These are phyloP conservation scores for Glarea lozoyensis DNA, from an alignment of 495 filamentous ascomycete genomes.

Conservation along the genomic window DNA sequence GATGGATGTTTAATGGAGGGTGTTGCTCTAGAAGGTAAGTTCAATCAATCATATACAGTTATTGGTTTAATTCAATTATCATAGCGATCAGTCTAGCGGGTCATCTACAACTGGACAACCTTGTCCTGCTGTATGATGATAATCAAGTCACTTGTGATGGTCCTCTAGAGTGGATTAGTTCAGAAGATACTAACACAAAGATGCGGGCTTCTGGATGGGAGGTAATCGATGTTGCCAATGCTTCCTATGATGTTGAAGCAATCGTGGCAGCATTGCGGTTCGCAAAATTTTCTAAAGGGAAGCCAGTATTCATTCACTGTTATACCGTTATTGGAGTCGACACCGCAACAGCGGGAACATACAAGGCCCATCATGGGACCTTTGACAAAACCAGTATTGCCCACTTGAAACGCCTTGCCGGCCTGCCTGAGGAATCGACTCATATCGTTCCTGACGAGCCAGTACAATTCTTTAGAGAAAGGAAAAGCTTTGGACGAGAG, in stretches of 20 bases:
- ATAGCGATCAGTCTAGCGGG: constrained; percentile 44
- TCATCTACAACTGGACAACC: constrained; percentile 44
- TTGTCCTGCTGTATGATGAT: constrained; percentile 51
- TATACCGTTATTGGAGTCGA: constrained; percentile 47
- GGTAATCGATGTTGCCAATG: constrained; percentile 46
- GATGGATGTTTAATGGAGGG: constrained; percentile 54
- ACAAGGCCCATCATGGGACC: constrained; percentile 42
- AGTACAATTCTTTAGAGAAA: constrained; percentile 45
- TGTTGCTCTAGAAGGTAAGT: constrained; percentile 48
- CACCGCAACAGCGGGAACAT: constrained; percentile 37
- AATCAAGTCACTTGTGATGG: constrained; percentile 54
- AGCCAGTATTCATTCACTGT: constrained; percentile 51
- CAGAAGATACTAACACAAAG: constrained; percentile 50
- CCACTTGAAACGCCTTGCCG: constrained; percentile 37
- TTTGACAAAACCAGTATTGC: constrained; percentile 36
- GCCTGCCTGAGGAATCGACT: constrained; percentile 37
- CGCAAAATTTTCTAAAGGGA: constrained; percentile 33
- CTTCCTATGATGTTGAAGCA: constrained; percentile 40
- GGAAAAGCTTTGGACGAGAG: constrained; percentile 39
- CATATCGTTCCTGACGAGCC: constrained; percentile 42
- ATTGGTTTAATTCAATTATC: no score
- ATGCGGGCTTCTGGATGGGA: constrained; percentile 51
- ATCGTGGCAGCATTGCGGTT: constrained; percentile 39
- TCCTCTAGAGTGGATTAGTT: constrained; percentile 42
- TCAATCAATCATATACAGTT: no score